Base-by-base conservation (phyloP, 345 rosid species). In the Salix suchowensis region DNA sequence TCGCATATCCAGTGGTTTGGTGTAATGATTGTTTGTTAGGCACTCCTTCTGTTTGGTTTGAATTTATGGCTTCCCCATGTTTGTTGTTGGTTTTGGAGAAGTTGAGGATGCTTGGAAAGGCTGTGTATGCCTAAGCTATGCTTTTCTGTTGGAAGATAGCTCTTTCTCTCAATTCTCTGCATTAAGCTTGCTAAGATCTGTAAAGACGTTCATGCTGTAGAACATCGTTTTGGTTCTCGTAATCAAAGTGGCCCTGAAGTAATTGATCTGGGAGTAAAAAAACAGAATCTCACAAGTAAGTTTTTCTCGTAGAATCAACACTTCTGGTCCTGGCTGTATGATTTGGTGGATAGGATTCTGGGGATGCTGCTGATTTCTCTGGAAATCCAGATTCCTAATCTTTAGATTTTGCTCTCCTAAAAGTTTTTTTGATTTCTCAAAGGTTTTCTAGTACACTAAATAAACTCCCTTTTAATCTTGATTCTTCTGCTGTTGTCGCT, bases 321-420 rank as follows among this genome's bases (percentile, higher is more conserved):
- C 73, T 72, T 48, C 68, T 11, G 76, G 67, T 62, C 15, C 65
- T 39, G 62, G 50, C 11, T 61, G 54, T 21, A 23, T 23, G 64
- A 48, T 77, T 67, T 67, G 81, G 81, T 34, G 52, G 72, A 18
- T 67, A 48, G 77, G 69, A 37, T 73, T 76, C 46, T 52, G 76
- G 24, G 70, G 70, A 5, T 24, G 77, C 71, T 67, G 74, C 61
- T 60, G 73, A 65, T 80, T 78, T 54, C 78, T 70, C 71, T 71
- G 83, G 84, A 82, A 82, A 85, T 80, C 87, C 85, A 85, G 87
- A 80, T 82, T 82, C 79, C 73, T 68, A 52, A 54, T 71, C 79
- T 64, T 74, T 6, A 65, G 34, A 60, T 66, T 76, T 68, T 52
- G 8, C 64, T 66, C 42, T 68, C 73, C 54, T 18, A 44, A 44